Base-by-base conservation (phyloP, 129 eudicot species). In the Glebionis coronaria region DNA sequence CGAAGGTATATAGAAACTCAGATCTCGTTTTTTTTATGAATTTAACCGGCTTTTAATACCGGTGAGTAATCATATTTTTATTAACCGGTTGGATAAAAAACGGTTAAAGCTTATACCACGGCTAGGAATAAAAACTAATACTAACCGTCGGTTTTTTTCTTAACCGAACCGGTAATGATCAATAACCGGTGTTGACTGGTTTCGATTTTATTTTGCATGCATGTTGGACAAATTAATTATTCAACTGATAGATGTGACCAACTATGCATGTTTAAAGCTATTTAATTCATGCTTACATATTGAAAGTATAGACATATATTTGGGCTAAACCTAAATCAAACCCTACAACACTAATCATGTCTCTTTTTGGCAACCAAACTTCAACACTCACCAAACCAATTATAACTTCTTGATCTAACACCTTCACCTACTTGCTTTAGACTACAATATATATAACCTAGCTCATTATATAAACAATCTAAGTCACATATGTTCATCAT, bases 331-430 rank as follows among this genome's bases (percentile, higher is more conserved):
- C 18, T 52, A 28, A 9, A 59, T 18, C n/a, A 38, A 23, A 44
- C 4, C 13, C 4, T 56, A 56, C 14, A 25, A 27, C 50, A 59
- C 46, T 51, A 72, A 73, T 73, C 49, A 63, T 54, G 42, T 14
- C 63, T 56, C 35, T 54, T 73, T 73, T 73, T 40, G 77, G 71
- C 77, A 63, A 73, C 78, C 71, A 73, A 73, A 73, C 71, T 73
- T 73, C 78, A 63, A 64, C 78, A 63, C 71, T 42, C 71, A 73
- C 65, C 71, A 64, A 44, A 63, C 65, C 57, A 44, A 73, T n/a
- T n/a, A n/a, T 63, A 73, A 63, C 53, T 54, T 54, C 3, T 54
- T 64, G 46, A 9, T 67, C 56, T 55, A 73, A 52, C 77, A 73
- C 56, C 45, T 56, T 47, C 68, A 71, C 55, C 76, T 60, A 69